Evolutionary conservation across 2,329 filamentous ascomycete genomes (phyloP).

Genomic region (Pseudopyricularia cyperi): DNA sequence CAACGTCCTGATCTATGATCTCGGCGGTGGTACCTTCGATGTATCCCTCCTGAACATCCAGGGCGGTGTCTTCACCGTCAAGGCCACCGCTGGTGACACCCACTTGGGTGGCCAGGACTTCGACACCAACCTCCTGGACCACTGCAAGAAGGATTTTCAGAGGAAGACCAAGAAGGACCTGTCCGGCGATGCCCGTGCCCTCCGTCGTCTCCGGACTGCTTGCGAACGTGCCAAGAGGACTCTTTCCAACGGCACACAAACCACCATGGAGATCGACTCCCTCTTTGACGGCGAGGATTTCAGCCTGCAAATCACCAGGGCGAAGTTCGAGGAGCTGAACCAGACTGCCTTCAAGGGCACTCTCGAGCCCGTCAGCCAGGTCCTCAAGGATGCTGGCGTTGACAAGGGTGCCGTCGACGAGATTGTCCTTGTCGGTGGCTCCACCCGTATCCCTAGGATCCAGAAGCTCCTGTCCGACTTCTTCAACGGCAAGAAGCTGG

Average conservation of each 20-base stretch:
- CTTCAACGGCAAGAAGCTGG: slow-evolving; percentile 99
- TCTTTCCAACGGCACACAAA: slow-evolving; percentile 92
- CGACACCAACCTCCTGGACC: slow-evolving; percentile 86
- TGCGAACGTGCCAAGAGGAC: slow-evolving; percentile 99
- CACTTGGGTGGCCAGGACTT: slow-evolving; percentile 95
- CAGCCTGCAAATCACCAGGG: slow-evolving; percentile 93
- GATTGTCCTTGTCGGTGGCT: slow-evolving; percentile 97
- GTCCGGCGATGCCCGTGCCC: slow-evolving; percentile 73
- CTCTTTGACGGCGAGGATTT: slow-evolving; percentile 98
- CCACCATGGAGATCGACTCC: slow-evolving; percentile 96
- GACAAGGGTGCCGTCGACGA: slow-evolving; percentile 91
- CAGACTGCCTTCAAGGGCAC: slow-evolving; percentile 89
- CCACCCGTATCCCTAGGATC: slow-evolving; percentile 96
- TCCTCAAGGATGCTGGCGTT: slow-evolving; percentile 81
- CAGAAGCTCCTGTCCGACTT: slow-evolving; percentile 99
- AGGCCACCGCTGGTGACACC: slow-evolving; percentile 95
- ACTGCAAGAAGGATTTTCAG: slow-evolving; percentile 93
- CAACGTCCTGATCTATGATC: slow-evolving; percentile 98
- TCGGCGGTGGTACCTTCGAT: slow-evolving; percentile 99
- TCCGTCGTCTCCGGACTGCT: slow-evolving; percentile 90
- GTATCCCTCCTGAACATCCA: slow-evolving; percentile 98
- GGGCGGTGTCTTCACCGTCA: slow-evolving; percentile 98
- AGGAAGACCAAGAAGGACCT: slow-evolving; percentile 72
- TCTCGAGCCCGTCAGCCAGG: slow-evolving; percentile 88
- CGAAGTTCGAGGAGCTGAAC: slow-evolving; percentile 97